A percentile compares a stretch with the other conserved stretches of the same genome.
Conservation (phyloP, 164 flowering plant species). For the Nymphaea thermarum region DNA sequence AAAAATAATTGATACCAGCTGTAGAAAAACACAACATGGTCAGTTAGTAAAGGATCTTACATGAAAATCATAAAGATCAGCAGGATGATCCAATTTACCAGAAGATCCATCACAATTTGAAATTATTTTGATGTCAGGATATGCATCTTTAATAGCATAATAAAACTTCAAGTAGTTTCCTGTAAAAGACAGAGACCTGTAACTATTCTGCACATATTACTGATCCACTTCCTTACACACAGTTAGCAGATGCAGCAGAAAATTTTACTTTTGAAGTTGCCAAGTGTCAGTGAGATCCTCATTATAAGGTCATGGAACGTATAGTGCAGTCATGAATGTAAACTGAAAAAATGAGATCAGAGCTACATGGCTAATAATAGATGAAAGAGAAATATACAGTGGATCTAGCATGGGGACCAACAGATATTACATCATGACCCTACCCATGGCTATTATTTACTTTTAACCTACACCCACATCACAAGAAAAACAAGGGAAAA, state of each 20-base stretch:
- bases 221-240: too few species aligned
- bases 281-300: not conserved
- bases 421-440: too few species aligned
- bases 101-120: conserved; percentile 89
- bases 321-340: too few species aligned
- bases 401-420: too few species aligned
- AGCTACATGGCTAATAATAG: too few species aligned
- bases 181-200: conserved; percentile 13
- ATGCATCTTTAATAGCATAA: conserved; percentile 45
- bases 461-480: too few species aligned
- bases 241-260: not conserved
- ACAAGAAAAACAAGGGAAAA: too few species aligned
- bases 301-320: too few species aligned
- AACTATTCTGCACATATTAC: not conserved
- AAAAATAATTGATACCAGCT: not conserved
- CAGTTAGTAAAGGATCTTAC: conserved; percentile 20
- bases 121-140: conserved; percentile 77
- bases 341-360: too few species aligned
- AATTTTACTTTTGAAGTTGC: not conserved
- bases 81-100: conserved; percentile 66
- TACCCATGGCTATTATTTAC: too few species aligned
- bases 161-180: conserved; percentile 86
- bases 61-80: conserved; percentile 88
- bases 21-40: too few species aligned
- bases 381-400: too few species aligned